These are phyloP conservation scores for Antrodiella citrinella DNA, from an alignment of 768 basidiomycete species.

Conservation along the genomic window DNA sequence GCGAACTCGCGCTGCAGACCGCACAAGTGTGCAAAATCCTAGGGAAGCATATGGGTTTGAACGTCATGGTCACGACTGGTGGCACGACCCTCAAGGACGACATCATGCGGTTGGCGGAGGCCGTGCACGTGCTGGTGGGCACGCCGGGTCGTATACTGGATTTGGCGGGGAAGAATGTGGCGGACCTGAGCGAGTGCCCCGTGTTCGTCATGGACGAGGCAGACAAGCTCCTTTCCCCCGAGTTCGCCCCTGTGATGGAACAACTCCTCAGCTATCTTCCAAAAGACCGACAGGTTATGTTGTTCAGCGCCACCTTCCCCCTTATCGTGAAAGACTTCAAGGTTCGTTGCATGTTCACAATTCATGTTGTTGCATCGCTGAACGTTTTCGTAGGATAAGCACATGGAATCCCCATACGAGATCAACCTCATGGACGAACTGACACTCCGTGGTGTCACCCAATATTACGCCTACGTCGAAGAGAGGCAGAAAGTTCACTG, in stretches of 20 bases:
- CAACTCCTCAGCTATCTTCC: conserved; percentile 85
- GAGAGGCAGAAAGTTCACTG: conserved; percentile 99
- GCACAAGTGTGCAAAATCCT: conserved; percentile 98
- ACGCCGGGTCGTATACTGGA: conserved; percentile 96
- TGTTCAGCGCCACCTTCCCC: conserved; percentile 98
- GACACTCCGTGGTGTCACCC: conserved; percentile 95
- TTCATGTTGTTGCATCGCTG: background rate
- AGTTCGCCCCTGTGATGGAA: conserved; percentile 98
- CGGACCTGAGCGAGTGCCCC: conserved; percentile 88
- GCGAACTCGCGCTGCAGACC: conserved; percentile 95
- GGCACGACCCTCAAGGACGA: conserved; percentile 98
- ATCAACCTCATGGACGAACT: conserved; percentile 99
- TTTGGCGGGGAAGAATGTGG: conserved; percentile 86
- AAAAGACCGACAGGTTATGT: conserved; percentile 87
- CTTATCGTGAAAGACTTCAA: conserved; percentile 99
- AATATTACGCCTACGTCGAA: conserved; percentile 99
- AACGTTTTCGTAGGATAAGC: conserved; percentile 60
- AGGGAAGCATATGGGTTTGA: conserved; percentile 89
- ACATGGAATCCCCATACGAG: conserved; percentile 93
- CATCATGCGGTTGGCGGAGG: conserved; percentile 83
- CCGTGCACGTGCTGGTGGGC: conserved; percentile 93
- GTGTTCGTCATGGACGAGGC: conserved; percentile 99
- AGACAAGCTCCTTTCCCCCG: conserved; percentile 93
- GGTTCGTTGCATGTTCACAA: conserved; percentile 32
- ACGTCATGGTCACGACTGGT: conserved; percentile 99